Percentiles rank a stretch among this genome's conserved stretches.
Evolutionary conservation across 140 eudicot species (phyloP).

Genomic region (Bidens hawaiensis): DNA sequence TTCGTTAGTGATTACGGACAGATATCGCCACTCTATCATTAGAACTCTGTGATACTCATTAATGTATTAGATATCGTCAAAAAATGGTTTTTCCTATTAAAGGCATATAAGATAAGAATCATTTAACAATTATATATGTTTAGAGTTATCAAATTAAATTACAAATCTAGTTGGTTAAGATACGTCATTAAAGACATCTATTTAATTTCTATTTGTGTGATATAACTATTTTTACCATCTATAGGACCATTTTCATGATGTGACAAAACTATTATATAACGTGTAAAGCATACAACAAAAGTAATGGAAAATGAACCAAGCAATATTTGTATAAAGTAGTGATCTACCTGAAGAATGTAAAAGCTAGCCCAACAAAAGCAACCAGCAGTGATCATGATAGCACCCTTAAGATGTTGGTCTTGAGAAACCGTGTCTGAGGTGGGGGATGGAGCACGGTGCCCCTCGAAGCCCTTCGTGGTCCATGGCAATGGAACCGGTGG

Average conservation of each 20-base stretch:
- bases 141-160: not conserved
- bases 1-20: too few species aligned
- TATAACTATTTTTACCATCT: not conserved
- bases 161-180: not conserved
- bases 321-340: not conserved
- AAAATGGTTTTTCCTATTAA: not conserved
- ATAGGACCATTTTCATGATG: slow-evolving; percentile 9
- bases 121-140: not conserved
- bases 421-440: slow-evolving; percentile 8
- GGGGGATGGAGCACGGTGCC: slow-evolving; percentile 21
- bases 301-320: not conserved
- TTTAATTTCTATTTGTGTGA: not conserved
- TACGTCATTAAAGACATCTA: not conserved
- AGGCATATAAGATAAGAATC: not conserved
- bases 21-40: too few species aligned
- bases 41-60: too few species aligned
- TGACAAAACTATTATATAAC: not conserved
- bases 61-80: too few species aligned
- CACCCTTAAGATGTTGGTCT: slow-evolving; percentile 58
- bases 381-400: slow-evolving; percentile 65
- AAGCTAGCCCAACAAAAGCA: slow-evolving; percentile 82
- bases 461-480: slow-evolving; percentile 38
- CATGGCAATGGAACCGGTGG: slow-evolving; percentile 62
- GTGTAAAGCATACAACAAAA: not conserved
- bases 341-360: slow-evolving; percentile 68